These are phyloP conservation scores for Candolleomyces eurysporus DNA, from an alignment of 768 basidiomycete species.

Conservation along the genomic window DNA sequence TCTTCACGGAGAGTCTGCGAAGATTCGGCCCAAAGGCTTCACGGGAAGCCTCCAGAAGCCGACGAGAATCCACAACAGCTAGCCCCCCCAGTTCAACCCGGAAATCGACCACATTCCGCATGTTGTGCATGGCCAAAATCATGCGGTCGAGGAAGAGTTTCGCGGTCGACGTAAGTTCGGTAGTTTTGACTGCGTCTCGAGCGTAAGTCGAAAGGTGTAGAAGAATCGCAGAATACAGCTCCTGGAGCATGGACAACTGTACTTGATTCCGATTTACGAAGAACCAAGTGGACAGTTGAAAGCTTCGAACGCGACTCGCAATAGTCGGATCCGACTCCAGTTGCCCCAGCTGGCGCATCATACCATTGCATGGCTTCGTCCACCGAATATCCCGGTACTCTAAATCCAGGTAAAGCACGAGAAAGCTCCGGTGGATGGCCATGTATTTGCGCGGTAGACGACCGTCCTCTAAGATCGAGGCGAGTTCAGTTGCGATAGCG, in stretches of 20 bases:
- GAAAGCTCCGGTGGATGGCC: not conserved
- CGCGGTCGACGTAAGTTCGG: not conserved
- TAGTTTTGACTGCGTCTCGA: not conserved
- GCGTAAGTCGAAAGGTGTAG: not conserved
- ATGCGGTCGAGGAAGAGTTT: not conserved
- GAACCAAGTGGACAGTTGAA: too few species aligned
- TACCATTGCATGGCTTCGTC: not conserved
- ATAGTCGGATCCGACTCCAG: not conserved
- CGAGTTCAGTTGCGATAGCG: not conserved
- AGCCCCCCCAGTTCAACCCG: not conserved
- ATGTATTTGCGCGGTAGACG: not conserved
- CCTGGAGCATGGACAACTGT: too few species aligned
- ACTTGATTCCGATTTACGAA: too few species aligned
- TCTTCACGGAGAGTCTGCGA: not conserved
- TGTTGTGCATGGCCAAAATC: not conserved
- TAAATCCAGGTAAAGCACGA: not conserved
- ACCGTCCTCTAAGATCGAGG: not conserved
- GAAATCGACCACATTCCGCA: not conserved
- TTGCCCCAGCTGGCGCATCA: not conserved
- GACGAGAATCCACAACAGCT: not conserved
- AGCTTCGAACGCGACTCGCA: too few species aligned
- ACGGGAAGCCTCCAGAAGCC: not conserved
- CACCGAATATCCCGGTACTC: not conserved
- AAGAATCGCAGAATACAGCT: not conserved
- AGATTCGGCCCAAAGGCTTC: not conserved